These are phyloP conservation scores for Lactarius sanguifluus DNA, from an alignment of 768 basidiomycete genomes.

Conservation along the genomic window DNA sequence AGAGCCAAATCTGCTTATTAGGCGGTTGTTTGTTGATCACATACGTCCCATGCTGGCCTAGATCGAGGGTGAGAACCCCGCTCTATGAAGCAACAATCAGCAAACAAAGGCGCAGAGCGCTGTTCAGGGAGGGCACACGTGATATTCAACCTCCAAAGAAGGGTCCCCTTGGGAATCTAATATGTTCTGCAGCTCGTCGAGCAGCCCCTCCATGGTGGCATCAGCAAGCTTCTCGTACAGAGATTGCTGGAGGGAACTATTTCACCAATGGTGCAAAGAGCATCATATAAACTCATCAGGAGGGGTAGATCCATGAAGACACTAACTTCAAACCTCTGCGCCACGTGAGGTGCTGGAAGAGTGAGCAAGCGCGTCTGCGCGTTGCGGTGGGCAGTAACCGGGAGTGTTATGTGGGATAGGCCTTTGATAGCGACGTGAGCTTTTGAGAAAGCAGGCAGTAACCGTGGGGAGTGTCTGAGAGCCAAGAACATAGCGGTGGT, in stretches of 20 bases:
- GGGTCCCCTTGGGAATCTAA: constrained; percentile 59
- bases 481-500: constrained; percentile 9
- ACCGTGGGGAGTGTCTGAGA: constrained; percentile 7
- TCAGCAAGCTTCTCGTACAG: constrained; percentile 75
- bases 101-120: constrained; percentile 32
- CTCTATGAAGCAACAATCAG: constrained; percentile 50
- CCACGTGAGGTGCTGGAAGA: constrained; percentile 18
- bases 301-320: constrained; percentile 2
- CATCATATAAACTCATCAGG: constrained; percentile 4
- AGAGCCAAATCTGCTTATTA: constrained; percentile 96
- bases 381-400: background rate
- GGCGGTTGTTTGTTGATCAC: constrained; percentile 98
- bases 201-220: constrained; percentile 68
- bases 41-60: constrained; percentile 81
- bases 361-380: constrained; percentile 10
- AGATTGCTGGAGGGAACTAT: constrained; percentile 22
- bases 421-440: background rate
- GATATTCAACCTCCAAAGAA: constrained; percentile 83
- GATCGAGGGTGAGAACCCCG: constrained; percentile 82
- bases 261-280: background rate
- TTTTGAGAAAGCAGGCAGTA: constrained; percentile 7
- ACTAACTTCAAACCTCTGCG: constrained; percentile 17
- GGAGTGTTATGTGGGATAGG: background rate
- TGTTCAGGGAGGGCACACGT: constrained; percentile 8
- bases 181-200: constrained; percentile 71